phyloP scores from a whole-genome alignment of 208 protist species.

The Leishmania amazonensis region DNA sequence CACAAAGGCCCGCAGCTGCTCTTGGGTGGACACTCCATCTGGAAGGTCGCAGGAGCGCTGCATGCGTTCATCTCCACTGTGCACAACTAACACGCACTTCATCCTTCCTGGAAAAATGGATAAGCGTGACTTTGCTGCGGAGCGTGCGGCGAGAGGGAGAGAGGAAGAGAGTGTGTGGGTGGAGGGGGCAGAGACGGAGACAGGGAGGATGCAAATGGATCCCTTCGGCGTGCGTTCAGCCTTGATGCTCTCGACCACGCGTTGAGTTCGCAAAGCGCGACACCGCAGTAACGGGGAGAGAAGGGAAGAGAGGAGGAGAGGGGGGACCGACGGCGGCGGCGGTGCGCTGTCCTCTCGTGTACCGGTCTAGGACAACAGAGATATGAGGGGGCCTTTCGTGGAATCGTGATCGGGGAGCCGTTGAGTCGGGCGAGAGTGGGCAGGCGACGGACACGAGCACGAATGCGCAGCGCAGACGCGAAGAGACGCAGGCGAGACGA shows the following conservation, averaged over 20 bases:
- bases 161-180: no score
- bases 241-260: neutral
- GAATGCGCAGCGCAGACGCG: neutral
- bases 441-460: neutral
- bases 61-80: slow-evolving; percentile 38
- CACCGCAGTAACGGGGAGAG: neutral
- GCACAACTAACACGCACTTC: slow-evolving; percentile 65
- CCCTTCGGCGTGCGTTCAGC: neutral
- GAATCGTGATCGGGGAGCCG: neutral
- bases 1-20: slow-evolving; percentile 39
- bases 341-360: neutral
- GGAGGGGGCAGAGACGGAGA: no score
- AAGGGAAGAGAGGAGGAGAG: no score
- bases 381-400: neutral
- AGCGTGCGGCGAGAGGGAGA: neutral
- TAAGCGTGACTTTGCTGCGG: neutral
- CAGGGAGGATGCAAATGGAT: no score
- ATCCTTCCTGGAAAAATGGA: neutral
- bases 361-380: no score
- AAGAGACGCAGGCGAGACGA: neutral
- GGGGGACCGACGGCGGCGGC: neutral
- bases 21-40: slow-evolving; percentile 23
- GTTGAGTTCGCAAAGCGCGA: neutral
- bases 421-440: neutral
- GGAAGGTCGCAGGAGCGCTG: slow-evolving; percentile 52